These are phyloP conservation scores for Trebouxia gelatinosa DNA, from an alignment of 163 green algal species.

Conservation along the genomic window DNA sequence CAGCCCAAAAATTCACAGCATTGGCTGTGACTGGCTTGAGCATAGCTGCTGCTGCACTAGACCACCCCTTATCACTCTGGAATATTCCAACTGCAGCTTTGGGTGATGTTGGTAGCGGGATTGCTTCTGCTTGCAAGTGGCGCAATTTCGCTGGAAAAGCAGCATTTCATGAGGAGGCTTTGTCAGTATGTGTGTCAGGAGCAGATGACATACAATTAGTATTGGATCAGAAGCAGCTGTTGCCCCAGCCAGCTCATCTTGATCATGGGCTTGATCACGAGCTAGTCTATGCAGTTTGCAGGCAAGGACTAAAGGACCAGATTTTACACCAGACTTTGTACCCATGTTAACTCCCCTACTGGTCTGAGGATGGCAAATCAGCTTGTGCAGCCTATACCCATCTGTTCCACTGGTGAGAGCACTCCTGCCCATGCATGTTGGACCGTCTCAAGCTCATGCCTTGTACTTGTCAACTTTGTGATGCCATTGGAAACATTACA, in stretches of 20 bases:
- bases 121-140: not conserved
- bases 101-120: not conserved
- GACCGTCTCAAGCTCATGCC: too few relatives aligned
- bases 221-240: not conserved
- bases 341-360: too few relatives aligned
- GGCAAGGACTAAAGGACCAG: too few relatives aligned
- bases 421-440: too few relatives aligned
- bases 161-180: slow-evolving; percentile 12
- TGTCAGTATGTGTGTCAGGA: not conserved
- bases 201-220: not conserved
- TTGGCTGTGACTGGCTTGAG: not conserved
- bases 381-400: too few relatives aligned
- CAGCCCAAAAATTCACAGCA: not conserved
- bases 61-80: not conserved
- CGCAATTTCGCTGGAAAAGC: not conserved
- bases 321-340: too few relatives aligned
- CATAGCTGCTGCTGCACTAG: not conserved
- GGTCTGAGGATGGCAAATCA: too few relatives aligned
- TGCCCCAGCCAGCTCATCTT: not conserved
- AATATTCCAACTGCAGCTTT: not conserved
- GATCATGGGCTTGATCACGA: too few relatives aligned
- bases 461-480: too few relatives aligned
- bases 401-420: too few relatives aligned
- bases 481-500: too few relatives aligned
- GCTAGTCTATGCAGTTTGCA: too few relatives aligned